Evolutionary conservation across 2,329 filamentous ascomycete genomes (phyloP).

Genomic region (Microcyclospora tardicrescens): DNA sequence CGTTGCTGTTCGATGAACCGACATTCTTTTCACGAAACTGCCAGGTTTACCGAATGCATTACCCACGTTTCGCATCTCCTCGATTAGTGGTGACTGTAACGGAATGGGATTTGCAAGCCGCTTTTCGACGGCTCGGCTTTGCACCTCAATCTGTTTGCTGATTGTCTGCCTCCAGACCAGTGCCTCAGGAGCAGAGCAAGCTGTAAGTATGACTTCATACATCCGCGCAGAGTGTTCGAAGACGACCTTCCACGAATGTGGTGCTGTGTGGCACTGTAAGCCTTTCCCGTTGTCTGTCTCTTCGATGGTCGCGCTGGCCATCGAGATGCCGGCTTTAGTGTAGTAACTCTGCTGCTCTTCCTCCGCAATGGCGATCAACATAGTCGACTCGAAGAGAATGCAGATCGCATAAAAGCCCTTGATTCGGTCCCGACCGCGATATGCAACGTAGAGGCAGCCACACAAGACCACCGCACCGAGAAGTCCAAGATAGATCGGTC

Average conservation of each 20-base stretch:
- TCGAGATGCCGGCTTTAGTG: constrained; percentile 59
- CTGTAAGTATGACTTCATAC: constrained; percentile 77
- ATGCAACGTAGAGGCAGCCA: constrained; percentile 71
- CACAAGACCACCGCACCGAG: constrained; percentile 73
- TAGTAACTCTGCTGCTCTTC: constrained; percentile 56
- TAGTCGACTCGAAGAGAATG: constrained; percentile 65
- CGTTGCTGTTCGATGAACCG: constrained; percentile 66
- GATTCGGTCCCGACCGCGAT: constrained; percentile 55
- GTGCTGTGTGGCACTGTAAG: constrained; percentile 72
- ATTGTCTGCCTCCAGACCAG: constrained; percentile 65
- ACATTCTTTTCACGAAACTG: constrained; percentile 52
- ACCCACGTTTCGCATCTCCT: constrained; percentile 63
- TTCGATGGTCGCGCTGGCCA: constrained; percentile 54
- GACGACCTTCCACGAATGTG: constrained; percentile 82
- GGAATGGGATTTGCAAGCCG: constrained; percentile 34
- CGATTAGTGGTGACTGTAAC: constrained; percentile 49
- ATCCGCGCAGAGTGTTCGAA: constrained; percentile 67
- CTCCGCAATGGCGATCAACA: constrained; percentile 60
- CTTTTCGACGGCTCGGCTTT: constrained; percentile 39
- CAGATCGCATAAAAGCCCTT: constrained; percentile 74
- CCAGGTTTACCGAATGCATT: constrained; percentile 62
- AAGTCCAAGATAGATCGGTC: constrained; percentile 48
- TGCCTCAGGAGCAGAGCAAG: constrained; percentile 70
- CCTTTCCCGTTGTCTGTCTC: constrained; percentile 65
- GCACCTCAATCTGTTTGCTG: constrained; percentile 36